These are phyloP conservation scores for Heracleum sosnowskyi DNA, from an alignment of 129 eudicot species.

Conservation along the genomic window DNA sequence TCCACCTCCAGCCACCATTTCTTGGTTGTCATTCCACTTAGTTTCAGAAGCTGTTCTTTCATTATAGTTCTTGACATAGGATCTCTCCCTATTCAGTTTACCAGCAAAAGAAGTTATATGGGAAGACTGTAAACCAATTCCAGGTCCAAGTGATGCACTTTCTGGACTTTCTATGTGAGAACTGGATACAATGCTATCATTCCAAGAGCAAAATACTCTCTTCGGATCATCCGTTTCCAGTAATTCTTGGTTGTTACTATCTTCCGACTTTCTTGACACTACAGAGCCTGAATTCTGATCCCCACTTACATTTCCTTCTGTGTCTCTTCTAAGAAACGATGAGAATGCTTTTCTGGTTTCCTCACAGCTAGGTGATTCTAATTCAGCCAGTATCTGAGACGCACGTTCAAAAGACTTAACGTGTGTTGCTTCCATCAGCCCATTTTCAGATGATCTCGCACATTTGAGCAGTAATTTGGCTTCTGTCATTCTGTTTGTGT, in stretches of 20 bases:
- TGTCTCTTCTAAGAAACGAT: slow-evolving; percentile 22
- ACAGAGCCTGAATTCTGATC: not conserved
- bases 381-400: slow-evolving; percentile 41
- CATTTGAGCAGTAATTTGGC: slow-evolving; percentile 61
- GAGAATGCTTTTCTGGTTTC: slow-evolving; percentile 27
- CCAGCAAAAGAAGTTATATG: not conserved
- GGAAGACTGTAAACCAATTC: not conserved
- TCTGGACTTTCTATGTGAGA: not conserved
- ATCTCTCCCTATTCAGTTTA: not conserved
- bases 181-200: not conserved
- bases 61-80: not conserved
- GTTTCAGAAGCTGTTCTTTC: not conserved
- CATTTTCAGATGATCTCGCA: slow-evolving; percentile 27
- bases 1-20: slow-evolving; percentile 1
- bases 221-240: not conserved
- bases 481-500: slow-evolving; percentile 58
- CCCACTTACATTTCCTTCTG: slow-evolving; percentile 10
- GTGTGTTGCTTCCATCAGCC: slow-evolving; percentile 43
- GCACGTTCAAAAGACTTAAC: slow-evolving; percentile 82
- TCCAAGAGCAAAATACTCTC: not conserved
- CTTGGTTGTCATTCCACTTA: slow-evolving; percentile 1
- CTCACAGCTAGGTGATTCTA: slow-evolving; percentile 33
- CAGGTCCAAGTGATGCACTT: slow-evolving; percentile 6
- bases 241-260: not conserved
- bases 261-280: not conserved